These are phyloP conservation scores for Ceratocystis variospora DNA, from an alignment of 2,329 filamentous ascomycete species.

Conservation along the genomic window DNA sequence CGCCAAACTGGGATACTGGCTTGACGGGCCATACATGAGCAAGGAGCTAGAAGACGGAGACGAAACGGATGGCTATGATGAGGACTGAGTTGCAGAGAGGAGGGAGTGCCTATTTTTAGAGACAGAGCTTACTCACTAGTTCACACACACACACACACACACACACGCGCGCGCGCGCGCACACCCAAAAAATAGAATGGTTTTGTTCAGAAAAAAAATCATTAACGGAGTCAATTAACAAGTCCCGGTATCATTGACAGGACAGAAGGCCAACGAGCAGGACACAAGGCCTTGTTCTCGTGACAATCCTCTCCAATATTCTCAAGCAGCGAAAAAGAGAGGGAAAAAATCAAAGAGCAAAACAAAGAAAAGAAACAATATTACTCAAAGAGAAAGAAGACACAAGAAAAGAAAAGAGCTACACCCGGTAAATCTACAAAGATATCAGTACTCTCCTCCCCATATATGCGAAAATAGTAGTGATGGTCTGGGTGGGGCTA, in stretches of 20 bases:
- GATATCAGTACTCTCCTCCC: neutral
- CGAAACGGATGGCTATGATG: constrained; percentile 13
- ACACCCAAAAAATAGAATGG: neutral
- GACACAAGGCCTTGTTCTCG: neutral
- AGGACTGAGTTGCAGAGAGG: neutral
- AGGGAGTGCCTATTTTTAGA: neutral
- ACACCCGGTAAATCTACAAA: constrained; percentile 8
- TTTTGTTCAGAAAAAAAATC: neutral
- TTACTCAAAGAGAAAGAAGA: constrained; percentile 6
- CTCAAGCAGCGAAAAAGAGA: neutral
- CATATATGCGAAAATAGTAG: neutral
- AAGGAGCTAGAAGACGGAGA: constrained; percentile 26
- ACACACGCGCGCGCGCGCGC: too few species aligned
- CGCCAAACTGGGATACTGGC: constrained; percentile 76
- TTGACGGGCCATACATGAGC: constrained; percentile 80
- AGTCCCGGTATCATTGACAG: constrained; percentile 7
- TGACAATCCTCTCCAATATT: neutral
- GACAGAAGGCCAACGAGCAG: constrained; percentile 1
- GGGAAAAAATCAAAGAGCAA: neutral
- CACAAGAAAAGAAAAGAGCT: constrained; percentile 2
- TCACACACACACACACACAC: neutral
- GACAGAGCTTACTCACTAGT: too few species aligned
- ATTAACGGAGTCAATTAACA: constrained; percentile 5
- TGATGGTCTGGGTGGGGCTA: neutral
- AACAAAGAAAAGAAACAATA: constrained; percentile 14